Conservation (phyloP, 2,329 filamentous ascomycete genomes). For the Moelleriella libera region DNA sequence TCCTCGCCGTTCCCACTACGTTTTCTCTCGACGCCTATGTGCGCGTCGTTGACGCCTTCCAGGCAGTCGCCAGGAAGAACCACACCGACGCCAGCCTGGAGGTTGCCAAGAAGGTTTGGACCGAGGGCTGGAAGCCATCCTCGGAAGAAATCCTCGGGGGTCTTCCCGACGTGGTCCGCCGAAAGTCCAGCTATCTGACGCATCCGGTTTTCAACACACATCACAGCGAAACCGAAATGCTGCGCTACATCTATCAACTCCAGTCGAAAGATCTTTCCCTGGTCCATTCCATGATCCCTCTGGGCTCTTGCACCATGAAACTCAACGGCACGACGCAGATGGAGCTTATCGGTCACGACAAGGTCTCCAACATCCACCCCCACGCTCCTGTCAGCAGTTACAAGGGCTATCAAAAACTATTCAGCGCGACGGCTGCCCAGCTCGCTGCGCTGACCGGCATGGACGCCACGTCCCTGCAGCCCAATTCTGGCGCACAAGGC, state of each 20-base stretch:
- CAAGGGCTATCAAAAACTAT: slow-evolving; percentile 55
- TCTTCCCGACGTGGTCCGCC: slow-evolving; percentile 47
- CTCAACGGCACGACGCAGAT: slow-evolving; percentile 90
- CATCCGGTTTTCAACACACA: slow-evolving; percentile 92
- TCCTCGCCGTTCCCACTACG: slow-evolving; percentile 13
- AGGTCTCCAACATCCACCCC: slow-evolving; percentile 70
- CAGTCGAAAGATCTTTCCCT: slow-evolving; percentile 90
- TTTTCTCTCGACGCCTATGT: slow-evolving; percentile 10
- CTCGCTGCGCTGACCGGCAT: slow-evolving; percentile 78
- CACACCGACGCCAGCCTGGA: slow-evolving; percentile 9
- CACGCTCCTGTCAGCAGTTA: slow-evolving; percentile 52
- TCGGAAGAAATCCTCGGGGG: slow-evolving; percentile 20
- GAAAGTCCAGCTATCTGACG: slow-evolving; percentile 64
- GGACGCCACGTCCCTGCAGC: slow-evolving; percentile 77
- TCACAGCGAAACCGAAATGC: slow-evolving; percentile 86
- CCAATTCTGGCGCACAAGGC: slow-evolving; percentile 91
- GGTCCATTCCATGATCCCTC: slow-evolving; percentile 93
- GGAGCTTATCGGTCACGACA: slow-evolving; percentile 66
- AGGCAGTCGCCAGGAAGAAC: slow-evolving; percentile 13
- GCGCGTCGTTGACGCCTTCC: slow-evolving; percentile 11
- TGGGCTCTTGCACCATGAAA: slow-evolving; percentile 98
- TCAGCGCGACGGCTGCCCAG: slow-evolving; percentile 59
- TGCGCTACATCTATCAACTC: slow-evolving; percentile 86
- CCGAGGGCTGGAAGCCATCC: slow-evolving; percentile 17
- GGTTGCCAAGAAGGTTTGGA: slow-evolving; percentile 25